Evolutionary conservation across 331 rosid species (phyloP), one percentile per base, ranked within the genome.

Genomic region (Quercus lobata): DNA sequence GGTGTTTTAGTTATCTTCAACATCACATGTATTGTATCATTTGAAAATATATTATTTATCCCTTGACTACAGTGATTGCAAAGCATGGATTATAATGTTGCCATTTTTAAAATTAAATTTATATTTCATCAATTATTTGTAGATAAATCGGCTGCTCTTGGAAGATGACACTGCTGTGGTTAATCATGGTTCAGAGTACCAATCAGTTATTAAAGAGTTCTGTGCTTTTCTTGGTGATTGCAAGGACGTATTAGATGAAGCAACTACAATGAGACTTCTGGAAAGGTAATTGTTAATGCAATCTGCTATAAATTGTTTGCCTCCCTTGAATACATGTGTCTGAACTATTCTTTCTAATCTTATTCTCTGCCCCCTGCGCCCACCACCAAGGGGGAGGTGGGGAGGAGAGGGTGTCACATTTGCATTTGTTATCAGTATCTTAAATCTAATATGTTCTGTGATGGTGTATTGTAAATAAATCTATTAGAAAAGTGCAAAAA

Each of bases 171-270:
- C 94, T 76, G 89, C 96, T 29, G 80, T 75, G 82, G 93, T 88
- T 69, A 92, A 87, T 79, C 87, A 71, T 75, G 88, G 85, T 79
- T 88, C 92, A 58, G 97, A 91, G 79, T 93, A 95, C 85, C 92
- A 85, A 78, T 95, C 94, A 74, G 79, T 90, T 84, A 95, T 90
- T 63, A 82, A 19, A 78, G 99, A 95, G 87, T 93, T 95, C 57
- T 89, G 97, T 82, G 99, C 97, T 79, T 95, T 95, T 84, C 97
- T 95, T 30, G 88, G 99, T 82, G 99, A 95, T 86, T 84, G 89
- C 87, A 93, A 95, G 88, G 98, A 89, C 83, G 98, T 88, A 44
- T 86, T 95, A 92, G 99, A 95, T 82, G 98, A 93, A 87, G 82
- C 94, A 81, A 95, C 98, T 76, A 93, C 99, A 24, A 95, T 93